phyloP scores from a whole-genome alignment of 1,139 yeast genomes.

The Blastobotrys illinoisensis region DNA sequence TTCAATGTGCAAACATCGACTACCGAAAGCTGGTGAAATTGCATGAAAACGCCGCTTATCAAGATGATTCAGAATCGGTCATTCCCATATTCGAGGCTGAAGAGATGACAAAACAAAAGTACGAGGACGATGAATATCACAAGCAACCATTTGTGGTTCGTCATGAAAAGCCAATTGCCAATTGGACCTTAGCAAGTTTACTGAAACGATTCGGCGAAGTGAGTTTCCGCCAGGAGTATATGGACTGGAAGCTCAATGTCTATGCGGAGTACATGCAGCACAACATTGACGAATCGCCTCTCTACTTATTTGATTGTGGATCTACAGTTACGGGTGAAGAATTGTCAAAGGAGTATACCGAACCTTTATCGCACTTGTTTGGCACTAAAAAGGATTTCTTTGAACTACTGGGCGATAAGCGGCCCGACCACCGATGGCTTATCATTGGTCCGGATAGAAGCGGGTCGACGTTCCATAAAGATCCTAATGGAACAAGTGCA shows the following conservation, averaged over 20 bases:
- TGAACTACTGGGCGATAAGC: conserved; percentile 38
- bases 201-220: conserved; percentile 51
- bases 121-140: conserved; percentile 42
- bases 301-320: conserved; percentile 78
- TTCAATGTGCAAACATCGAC: conserved; percentile 67
- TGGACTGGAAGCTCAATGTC: conserved; percentile 63
- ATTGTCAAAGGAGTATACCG: conserved; percentile 32
- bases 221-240: conserved; percentile 76
- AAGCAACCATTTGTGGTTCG: conserved; percentile 63
- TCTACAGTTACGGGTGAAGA: conserved; percentile 37
- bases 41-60: neutral
- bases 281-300: conserved; percentile 75
- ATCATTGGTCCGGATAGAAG: conserved; percentile 76
- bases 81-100: conserved; percentile 23
- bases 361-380: conserved; percentile 42
- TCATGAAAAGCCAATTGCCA: conserved; percentile 39
- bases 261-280: conserved; percentile 56
- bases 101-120: conserved; percentile 39
- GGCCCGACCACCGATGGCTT: conserved; percentile 90
- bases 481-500: conserved; percentile 85
- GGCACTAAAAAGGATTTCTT: conserved; percentile 31
- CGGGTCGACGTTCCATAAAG: conserved; percentile 89
- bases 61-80: conserved; percentile 32
- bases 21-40: conserved; percentile 33
- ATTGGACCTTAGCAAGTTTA: conserved; percentile 53